Base-by-base conservation (phyloP, 768 basidiomycete genomes). In the Tricholoma terreum region DNA sequence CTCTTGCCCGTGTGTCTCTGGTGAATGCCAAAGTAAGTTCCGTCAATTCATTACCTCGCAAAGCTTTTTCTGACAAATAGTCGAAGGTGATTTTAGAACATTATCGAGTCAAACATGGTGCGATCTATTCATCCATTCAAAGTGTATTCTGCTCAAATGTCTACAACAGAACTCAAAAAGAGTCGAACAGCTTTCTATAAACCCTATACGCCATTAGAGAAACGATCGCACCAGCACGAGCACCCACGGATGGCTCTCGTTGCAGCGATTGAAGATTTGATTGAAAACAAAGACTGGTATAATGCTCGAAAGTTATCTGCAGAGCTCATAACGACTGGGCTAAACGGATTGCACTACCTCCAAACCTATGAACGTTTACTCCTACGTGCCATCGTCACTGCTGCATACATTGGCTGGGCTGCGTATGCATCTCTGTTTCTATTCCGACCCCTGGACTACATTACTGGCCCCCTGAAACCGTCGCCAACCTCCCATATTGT, bases 361-460 rank as follows among this genome's bases (percentile, higher is more conserved):
- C 88, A 93, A 69, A 92, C 89, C 67, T 94, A 93, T 68, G 90
- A 94, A 66, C 84, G 89, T 15, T 74, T 82, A 30, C 71, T 93
- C 45, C 86, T 94, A 27, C 82, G 85, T 14, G 72, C 65, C 2
- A 84, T 94, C 60, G 91, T 92, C 51, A 80, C 80, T 1, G 66
- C 78, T 6, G 90, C 89, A 1, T 94, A 94, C 69, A 67, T 79
- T 2, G 90, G 90, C 52, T 94, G 92, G 90, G 83, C 83, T 17
- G 84, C 83, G 1, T 92, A 84, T 68, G 75, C 83, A 6, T 82
- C 84, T 0, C 68, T 84, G 5, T 84, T 77, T 42, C 76, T 91
- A 6, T 71, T 89, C 52, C 74, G 81, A 22, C 75, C 80, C 8
- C 59, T 67, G 19, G 73, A 75, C 17, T 54, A 36, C 42, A 42